Evolutionary conservation across 1,284 basidiomycete genomes (phyloP).

Genomic region (Sanghuangporus baumii): DNA sequence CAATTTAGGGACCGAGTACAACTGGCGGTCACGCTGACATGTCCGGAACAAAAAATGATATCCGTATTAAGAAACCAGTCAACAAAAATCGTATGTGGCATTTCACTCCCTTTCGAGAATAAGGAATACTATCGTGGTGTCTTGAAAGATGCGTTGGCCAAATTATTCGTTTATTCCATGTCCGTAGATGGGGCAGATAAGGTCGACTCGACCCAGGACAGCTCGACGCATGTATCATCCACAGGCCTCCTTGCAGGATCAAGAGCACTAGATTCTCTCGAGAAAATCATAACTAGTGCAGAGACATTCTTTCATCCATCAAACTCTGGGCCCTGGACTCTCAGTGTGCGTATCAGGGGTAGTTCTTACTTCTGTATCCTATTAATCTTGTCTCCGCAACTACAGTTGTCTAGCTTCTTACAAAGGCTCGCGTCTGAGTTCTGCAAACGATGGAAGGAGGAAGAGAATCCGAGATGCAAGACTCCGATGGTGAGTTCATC

Average conservation of each 20-base stretch:
- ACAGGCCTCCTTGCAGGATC: slow-evolving; percentile 77
- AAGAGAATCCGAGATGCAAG: slow-evolving; percentile 75
- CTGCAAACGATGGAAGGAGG: slow-evolving; percentile 76
- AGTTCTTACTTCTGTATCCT: background rate
- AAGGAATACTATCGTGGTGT: slow-evolving; percentile 8
- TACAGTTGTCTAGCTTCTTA: slow-evolving; percentile 68
- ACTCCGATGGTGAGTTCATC: slow-evolving; percentile 61
- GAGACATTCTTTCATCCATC: slow-evolving; percentile 94
- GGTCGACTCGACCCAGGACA: slow-evolving; percentile 32
- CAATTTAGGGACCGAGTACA: slow-evolving; percentile 48
- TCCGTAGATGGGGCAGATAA: slow-evolving; percentile 71
- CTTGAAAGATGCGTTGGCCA: slow-evolving; percentile 68
- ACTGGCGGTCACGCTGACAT: slow-evolving; percentile 68
- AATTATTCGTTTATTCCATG: slow-evolving; percentile 90
- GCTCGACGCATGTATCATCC: slow-evolving; percentile 25
- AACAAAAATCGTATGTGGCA: slow-evolving; percentile 57
- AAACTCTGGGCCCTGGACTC: slow-evolving; percentile 69
- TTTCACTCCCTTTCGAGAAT: slow-evolving; percentile 13
- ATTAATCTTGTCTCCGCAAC: background rate
- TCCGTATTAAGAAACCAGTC: slow-evolving; percentile 75
- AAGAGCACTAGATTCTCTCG: slow-evolving; percentile 84
- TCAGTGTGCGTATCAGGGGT: slow-evolving; percentile 34
- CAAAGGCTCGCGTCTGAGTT: slow-evolving; percentile 80
- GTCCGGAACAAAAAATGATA: slow-evolving; percentile 54
- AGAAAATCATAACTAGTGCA: slow-evolving; percentile 86